Base-by-base conservation (phyloP, 768 basidiomycete genomes). In the Termitomyces sp. region DNA sequence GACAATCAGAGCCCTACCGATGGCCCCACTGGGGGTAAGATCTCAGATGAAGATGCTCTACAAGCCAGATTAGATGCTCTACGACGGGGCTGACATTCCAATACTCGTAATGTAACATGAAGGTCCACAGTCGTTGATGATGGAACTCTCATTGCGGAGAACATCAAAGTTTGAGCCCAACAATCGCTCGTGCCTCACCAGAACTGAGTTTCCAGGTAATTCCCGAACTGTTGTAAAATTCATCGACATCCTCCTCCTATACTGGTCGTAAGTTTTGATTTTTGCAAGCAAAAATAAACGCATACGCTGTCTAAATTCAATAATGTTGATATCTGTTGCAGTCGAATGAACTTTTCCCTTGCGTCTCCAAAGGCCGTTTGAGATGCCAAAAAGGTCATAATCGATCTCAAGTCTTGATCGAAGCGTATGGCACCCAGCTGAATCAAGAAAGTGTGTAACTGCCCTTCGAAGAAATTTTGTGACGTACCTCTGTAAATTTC, bases 381-480 rank as follows among this genome's bases (percentile, higher is more conserved):
- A 2, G 91, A 86, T 1, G 91, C 87, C 12, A 99, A 82, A 74
- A 90, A 95, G 2, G 88, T 80, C 29, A 85, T 87, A 64, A 98
- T 84, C 4, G 92, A 84, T 31, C 96, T 84, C 49, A 98, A 77
- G 72, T 99, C 96, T 17, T 90, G 85, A 69, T 99, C 97, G 70
- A 97, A 96, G 15, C 95, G 89, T 62, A 99, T 89, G 4, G 95
- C 96, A 31, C 97, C 97, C 61, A 98, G 83, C 96, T 98, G 66
- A 15, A 57, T 17, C 50, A 53, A 7, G 29, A 58, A 36, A 25
- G 2, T 57, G 20, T 58, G 62, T 49, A 50, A 54, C 46, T 20
- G 20, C 53, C 47, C 29, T 14, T n/a, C 37, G 49, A 45, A 29
- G 14, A 51, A 15, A 11, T 48, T n/a, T 49, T 34, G 31, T 5